Conservation (phyloP, 139 green algal genomes). For the Spirogloea muscicola region DNA sequence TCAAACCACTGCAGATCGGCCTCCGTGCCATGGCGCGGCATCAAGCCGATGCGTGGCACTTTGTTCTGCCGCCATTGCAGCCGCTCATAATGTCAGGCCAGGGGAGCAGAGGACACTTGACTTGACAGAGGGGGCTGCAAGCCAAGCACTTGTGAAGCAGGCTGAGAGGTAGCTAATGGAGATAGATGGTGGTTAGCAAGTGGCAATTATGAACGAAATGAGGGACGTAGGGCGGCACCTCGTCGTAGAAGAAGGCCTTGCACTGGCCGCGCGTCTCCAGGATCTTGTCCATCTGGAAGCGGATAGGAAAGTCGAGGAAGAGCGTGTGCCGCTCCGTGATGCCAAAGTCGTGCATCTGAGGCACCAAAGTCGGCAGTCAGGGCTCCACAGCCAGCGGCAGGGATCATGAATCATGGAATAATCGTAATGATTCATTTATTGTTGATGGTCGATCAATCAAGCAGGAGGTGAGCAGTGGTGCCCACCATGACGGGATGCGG, state of each 20-base stretch:
- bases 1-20: slow-evolving; percentile 19
- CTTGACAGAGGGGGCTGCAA: too few species aligned
- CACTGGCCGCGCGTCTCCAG: background rate
- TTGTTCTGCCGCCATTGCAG: slow-evolving; percentile 1
- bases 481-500: slow-evolving; percentile 18
- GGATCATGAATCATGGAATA: too few species aligned
- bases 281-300: slow-evolving; percentile 49
- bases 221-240: too few species aligned
- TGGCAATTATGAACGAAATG: too few species aligned
- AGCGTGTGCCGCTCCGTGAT: slow-evolving; percentile 66
- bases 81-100: too few species aligned
- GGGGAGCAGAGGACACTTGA: too few species aligned
- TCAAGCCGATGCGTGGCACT: slow-evolving; percentile 1
- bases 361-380: background rate
- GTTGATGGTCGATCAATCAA: too few species aligned
- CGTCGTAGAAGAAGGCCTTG: slow-evolving; percentile 31
- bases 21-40: slow-evolving; percentile 2
- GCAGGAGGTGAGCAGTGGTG: too few species aligned
- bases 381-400: too few species aligned
- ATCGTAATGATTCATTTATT: too few species aligned
- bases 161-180: background rate
- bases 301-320: slow-evolving; percentile 69
- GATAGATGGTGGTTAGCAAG: too few species aligned
- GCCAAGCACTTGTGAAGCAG: background rate
- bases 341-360: slow-evolving; percentile 77